These are phyloP conservation scores for Leccinum subrobustum DNA, from an alignment of 1,284 basidiomycete genomes.

Conservation along the genomic window DNA sequence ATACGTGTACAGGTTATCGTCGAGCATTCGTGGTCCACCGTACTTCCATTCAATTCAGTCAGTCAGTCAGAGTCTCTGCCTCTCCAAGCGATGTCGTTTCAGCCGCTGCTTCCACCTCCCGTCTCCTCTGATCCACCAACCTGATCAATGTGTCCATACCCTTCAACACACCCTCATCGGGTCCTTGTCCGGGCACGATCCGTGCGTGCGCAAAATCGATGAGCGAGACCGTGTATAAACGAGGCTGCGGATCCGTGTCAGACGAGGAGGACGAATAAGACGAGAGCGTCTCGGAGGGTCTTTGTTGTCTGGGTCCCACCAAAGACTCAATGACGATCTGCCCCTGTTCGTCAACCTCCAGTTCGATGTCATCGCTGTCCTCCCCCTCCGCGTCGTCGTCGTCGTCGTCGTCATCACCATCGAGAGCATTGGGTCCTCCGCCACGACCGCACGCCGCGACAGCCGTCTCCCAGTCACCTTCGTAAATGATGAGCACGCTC, in stretches of 20 bases:
- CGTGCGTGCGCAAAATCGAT: slow-evolving; percentile 95
- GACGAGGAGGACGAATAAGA: slow-evolving; percentile 29
- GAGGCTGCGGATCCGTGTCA: slow-evolving; percentile 40
- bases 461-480: slow-evolving; percentile 60
- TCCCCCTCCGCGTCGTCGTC: slow-evolving; percentile 31
- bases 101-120: slow-evolving; percentile 13
- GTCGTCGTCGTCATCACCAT: slow-evolving; percentile 17
- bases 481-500: slow-evolving; percentile 84
- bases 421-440: slow-evolving; percentile 37
- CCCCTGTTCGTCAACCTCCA: slow-evolving; percentile 40
- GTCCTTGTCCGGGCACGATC: slow-evolving; percentile 68
- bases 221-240: slow-evolving; percentile 69
- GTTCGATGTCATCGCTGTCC: slow-evolving; percentile 30
- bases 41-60: neutral
- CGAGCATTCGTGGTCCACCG: neutral
- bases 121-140: slow-evolving; percentile 21
- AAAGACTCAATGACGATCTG: slow-evolving; percentile 40
- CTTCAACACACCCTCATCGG: slow-evolving; percentile 50
- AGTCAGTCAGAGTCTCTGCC: neutral
- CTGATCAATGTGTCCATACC: slow-evolving; percentile 28
- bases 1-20: neutral
- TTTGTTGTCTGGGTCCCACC: slow-evolving; percentile 23
- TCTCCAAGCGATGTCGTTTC: neutral
- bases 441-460: slow-evolving; percentile 43
- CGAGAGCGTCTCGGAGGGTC: slow-evolving; percentile 18